These are phyloP conservation scores for Lineolata rhizophorae DNA, from an alignment of 495 filamentous ascomycete genomes.

Conservation along the genomic window DNA sequence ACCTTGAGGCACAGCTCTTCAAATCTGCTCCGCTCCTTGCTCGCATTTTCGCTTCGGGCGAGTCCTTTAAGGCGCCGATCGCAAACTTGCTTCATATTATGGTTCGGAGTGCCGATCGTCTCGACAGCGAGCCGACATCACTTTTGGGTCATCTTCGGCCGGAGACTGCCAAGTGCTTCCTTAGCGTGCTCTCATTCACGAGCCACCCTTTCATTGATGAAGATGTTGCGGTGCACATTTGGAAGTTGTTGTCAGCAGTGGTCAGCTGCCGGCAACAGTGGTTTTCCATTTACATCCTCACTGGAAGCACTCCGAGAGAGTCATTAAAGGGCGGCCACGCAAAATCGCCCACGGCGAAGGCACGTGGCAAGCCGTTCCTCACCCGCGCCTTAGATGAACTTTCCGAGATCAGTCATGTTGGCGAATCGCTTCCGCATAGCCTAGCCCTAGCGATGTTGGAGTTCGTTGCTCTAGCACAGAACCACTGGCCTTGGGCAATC, in stretches of 20 bases:
- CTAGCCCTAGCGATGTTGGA: conserved; percentile 48
- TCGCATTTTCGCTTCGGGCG: conserved; percentile 52
- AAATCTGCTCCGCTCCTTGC: conserved; percentile 52
- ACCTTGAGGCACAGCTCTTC: conserved; percentile 61
- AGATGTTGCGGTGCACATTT: conserved; percentile 40
- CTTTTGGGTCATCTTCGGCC: conserved; percentile 71
- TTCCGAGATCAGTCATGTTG: conserved; percentile 34
- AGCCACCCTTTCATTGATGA: conserved; percentile 48
- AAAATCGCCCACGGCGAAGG: conserved; percentile 15
- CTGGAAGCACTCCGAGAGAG: conserved; percentile 61
- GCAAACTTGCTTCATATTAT: conserved; percentile 51
- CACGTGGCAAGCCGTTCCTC: conserved; percentile 41
- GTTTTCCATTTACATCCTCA: conserved; percentile 81
- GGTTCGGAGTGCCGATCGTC: conserved; percentile 40
- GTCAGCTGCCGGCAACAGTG: conserved; percentile 85
- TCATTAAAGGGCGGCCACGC: conserved; percentile 33
- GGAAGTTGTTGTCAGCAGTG: conserved; percentile 71
- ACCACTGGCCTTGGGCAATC: conserved; percentile 84
- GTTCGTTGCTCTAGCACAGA: conserved; percentile 67
- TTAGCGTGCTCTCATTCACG: conserved; percentile 54
- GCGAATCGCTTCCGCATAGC: conserved; percentile 30
- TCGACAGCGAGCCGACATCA: conserved; percentile 56
- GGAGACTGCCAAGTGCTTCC: conserved; percentile 60
- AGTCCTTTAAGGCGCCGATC: conserved; percentile 39
- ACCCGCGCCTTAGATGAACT: conserved; percentile 53